Evolutionary conservation across 2,329 filamentous ascomycete genomes (phyloP).

Genomic region (Fusarium brachygibbosum): DNA sequence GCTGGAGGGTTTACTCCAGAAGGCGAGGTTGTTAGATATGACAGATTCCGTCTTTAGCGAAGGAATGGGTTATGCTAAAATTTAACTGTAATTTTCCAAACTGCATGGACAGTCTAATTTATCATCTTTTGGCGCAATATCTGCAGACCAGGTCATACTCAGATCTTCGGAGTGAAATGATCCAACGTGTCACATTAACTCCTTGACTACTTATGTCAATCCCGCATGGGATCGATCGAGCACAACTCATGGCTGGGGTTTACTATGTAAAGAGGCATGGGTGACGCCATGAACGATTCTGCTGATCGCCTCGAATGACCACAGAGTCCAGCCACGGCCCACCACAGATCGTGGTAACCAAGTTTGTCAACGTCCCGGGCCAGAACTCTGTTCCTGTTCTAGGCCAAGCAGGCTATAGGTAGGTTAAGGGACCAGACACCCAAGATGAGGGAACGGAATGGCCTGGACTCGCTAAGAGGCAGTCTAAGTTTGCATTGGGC

Average conservation of each 20-base stretch:
- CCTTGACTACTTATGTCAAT: background rate
- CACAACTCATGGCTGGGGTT: slow-evolving; percentile 5
- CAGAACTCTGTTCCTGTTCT: slow-evolving; percentile 34
- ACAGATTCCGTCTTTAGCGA: background rate
- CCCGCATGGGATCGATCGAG: slow-evolving; percentile 3
- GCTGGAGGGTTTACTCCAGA: slow-evolving; percentile 14
- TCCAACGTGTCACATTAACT: background rate
- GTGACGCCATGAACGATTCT: slow-evolving; percentile 19
- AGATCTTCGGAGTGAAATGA: background rate
- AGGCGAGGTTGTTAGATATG: slow-evolving; percentile 17
- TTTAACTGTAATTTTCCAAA: slow-evolving; percentile 1
- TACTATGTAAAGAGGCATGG: slow-evolving; percentile 4
- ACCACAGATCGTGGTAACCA: slow-evolving; percentile 33
- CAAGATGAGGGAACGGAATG: slow-evolving; percentile 11
- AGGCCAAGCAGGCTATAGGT: slow-evolving; percentile 1
- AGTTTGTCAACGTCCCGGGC: slow-evolving; percentile 29
- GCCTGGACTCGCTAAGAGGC: slow-evolving; percentile 32
- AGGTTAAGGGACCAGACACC: slow-evolving; percentile 12
- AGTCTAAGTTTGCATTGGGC: slow-evolving; percentile 21
- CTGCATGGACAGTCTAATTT: background rate
- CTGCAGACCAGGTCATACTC: background rate
- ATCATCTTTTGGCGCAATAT: background rate
- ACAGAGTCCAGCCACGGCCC: slow-evolving; percentile 9
- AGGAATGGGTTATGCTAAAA: background rate
- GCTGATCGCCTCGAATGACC: slow-evolving; percentile 1